Evolutionary conservation across 345 rosid genomes (phyloP), one percentile per base, ranked within the genome.

Genomic region (Bruguiera gymnorhiza): DNA sequence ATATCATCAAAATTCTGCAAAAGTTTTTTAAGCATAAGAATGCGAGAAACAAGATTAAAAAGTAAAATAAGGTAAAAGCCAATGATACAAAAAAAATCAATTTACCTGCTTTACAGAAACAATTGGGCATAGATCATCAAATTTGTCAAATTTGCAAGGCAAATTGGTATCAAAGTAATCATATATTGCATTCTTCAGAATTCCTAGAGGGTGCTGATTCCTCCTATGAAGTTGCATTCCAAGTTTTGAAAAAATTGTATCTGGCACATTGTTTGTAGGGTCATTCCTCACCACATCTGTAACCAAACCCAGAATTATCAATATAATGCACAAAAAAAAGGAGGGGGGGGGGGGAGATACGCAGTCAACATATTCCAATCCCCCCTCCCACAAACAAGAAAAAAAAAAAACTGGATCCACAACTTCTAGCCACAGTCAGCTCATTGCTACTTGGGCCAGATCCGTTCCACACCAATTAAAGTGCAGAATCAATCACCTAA

Each of bases 1-100:
- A 92, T 98, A 85, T 92, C 96, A 84, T 95, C 98, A 76, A 95
- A 95, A 82, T 92, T 95, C 99, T 95, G 85, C 69, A 77, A 36
- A 36, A 27, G 6, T 32, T 20, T 43, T 50, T 48, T 21, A 43
- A 23, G 50, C 50, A 43, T 43, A 43, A 43, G 50, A 11, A 36
- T 23, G 26, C 50, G n/a, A 64, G 2, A 64, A 50, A 50, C 39
- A 23, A 50, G 30, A 43, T 37, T 9, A 30, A 50, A 30, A 6
- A 20, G 21, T 26, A 36, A 6, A n/a, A 20, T 32, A 36, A 8
- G 10, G 34, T 39, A 21, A 37, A 43, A 4, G 48, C 13, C 36
- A 13, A 62, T 3, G 4, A 15, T 8, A 56, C 2, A 4, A 8
- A 24, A 19, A 26, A 9, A 8, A 27, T 1, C 23, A 56, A 21